Conservation (phyloP, 495 filamentous ascomycete genomes). For the Immersiella caudata region DNA sequence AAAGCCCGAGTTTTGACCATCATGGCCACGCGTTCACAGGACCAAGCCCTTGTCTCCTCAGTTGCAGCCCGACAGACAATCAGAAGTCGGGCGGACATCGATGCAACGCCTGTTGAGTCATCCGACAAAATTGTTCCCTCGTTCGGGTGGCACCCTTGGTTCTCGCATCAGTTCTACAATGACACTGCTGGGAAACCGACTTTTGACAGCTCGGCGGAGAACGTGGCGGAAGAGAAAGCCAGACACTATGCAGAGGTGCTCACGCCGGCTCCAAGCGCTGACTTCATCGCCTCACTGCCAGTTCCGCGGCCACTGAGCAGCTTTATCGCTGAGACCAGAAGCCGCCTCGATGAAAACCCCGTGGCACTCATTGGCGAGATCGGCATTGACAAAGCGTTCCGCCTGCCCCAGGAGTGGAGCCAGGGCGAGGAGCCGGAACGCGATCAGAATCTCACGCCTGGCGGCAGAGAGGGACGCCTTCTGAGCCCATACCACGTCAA, state of each 20-base stretch:
- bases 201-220: conserved; percentile 38
- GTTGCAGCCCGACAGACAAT: conserved; percentile 57
- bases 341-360: conserved; percentile 64
- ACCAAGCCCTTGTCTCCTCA: conserved; percentile 80
- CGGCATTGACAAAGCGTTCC: conserved; percentile 83
- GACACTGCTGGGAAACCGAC: conserved; percentile 49
- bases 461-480: conserved; percentile 75
- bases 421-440: conserved; percentile 25
- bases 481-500: conserved; percentile 76
- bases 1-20: conserved; percentile 74
- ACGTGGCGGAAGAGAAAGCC: conserved; percentile 51
- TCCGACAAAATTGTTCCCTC: conserved; percentile 65
- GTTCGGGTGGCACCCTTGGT: conserved; percentile 99
- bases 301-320: conserved; percentile 68
- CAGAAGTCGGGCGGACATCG: conserved; percentile 23
- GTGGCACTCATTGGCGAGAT: conserved; percentile 83
- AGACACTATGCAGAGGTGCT: conserved; percentile 75
- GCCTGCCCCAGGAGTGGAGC: conserved; percentile 70
- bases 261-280: conserved; percentile 48
- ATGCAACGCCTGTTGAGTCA: conserved; percentile 12
- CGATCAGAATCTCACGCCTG: conserved; percentile 66
- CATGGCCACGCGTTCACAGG: conserved; percentile 86
- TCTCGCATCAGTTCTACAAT: conserved; percentile 83
- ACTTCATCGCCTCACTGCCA: conserved; percentile 70
- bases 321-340: conserved; percentile 66